Evolutionary conservation across 2,329 filamentous ascomycete genomes (phyloP).

Genomic region (Colletotrichum sidae): DNA sequence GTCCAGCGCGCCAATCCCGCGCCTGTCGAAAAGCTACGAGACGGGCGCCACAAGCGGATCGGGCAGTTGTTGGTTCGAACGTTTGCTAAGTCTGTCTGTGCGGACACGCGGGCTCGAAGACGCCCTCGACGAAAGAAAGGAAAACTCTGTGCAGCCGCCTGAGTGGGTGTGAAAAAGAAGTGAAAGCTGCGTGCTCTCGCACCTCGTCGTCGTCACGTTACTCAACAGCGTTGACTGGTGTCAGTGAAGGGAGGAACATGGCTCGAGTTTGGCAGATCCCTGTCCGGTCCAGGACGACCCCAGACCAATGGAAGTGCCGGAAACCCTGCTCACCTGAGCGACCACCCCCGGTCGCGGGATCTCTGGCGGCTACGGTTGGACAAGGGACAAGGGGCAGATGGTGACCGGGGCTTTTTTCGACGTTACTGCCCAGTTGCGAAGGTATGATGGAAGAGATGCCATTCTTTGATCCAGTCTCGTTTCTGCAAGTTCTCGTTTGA

Average conservation of each 20-base stretch:
- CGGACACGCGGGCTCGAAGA: constrained; percentile 5
- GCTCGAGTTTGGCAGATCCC: constrained; percentile 39
- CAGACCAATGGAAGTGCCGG: constrained; percentile 47
- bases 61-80: not conserved
- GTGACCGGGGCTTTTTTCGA: constrained; percentile 1
- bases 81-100: constrained; percentile 9
- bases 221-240: constrained; percentile 36
- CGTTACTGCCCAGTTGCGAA: not conserved
- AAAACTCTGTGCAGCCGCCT: constrained; percentile 15
- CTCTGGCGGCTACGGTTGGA: constrained; percentile 50
- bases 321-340: constrained; percentile 46
- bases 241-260: constrained; percentile 16
- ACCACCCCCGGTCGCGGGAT: constrained; percentile 41
- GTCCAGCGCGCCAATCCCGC: constrained; percentile 46
- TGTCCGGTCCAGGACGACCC: constrained; percentile 40
- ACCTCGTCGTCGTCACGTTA: constrained; percentile 49
- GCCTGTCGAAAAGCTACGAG: constrained; percentile 32
- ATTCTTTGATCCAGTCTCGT: constrained; percentile 9
- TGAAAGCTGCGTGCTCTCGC: constrained; percentile 39
- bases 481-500: constrained; percentile 16
- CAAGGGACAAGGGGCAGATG: constrained; percentile 34
- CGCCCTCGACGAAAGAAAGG: not conserved
- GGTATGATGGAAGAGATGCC: constrained; percentile 1
- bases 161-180: constrained; percentile 26
- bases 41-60: constrained; percentile 2